Conservation (phyloP, 331 rosid species). For the Malus hybrid region DNA sequence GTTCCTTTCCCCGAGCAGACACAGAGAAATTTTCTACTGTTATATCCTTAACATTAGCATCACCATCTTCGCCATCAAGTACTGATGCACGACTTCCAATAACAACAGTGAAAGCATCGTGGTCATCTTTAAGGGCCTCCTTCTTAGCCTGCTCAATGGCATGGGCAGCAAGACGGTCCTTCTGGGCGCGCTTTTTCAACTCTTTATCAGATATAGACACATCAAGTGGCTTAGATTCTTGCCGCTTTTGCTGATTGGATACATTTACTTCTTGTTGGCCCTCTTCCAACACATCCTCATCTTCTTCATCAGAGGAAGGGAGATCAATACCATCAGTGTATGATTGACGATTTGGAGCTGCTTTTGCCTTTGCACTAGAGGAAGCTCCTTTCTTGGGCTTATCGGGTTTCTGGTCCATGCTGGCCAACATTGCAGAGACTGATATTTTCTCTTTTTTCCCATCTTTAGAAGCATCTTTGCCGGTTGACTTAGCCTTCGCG, state of each 20-base stretch:
- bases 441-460: slow-evolving; percentile 33
- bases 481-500: slow-evolving; percentile 15
- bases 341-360: slow-evolving; percentile 43
- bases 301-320: slow-evolving; percentile 78
- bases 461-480: slow-evolving; percentile 27
- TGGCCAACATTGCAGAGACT: slow-evolving; percentile 44
- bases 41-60: slow-evolving; percentile 46
- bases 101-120: slow-evolving; percentile 86
- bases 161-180: slow-evolving; percentile 42
- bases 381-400: slow-evolving; percentile 62
- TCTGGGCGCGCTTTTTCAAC: slow-evolving; percentile 54
- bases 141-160: slow-evolving; percentile 32
- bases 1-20: slow-evolving; percentile 67
- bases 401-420: slow-evolving; percentile 63
- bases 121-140: slow-evolving; percentile 43
- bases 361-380: slow-evolving; percentile 42
- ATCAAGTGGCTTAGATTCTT: slow-evolving; percentile 43
- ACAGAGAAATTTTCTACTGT: slow-evolving; percentile 54
- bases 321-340: slow-evolving; percentile 73
- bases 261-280: slow-evolving; percentile 5
- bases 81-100: slow-evolving; percentile 78
- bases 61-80: slow-evolving; percentile 60
- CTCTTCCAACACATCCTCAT: slow-evolving; percentile 45
- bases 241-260: slow-evolving; percentile 27
- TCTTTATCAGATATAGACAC: slow-evolving; percentile 56